Evolutionary conservation across 805 yeast species (phyloP), one percentile per base, ranked within the genome.

Genomic region (Candida anglica): DNA sequence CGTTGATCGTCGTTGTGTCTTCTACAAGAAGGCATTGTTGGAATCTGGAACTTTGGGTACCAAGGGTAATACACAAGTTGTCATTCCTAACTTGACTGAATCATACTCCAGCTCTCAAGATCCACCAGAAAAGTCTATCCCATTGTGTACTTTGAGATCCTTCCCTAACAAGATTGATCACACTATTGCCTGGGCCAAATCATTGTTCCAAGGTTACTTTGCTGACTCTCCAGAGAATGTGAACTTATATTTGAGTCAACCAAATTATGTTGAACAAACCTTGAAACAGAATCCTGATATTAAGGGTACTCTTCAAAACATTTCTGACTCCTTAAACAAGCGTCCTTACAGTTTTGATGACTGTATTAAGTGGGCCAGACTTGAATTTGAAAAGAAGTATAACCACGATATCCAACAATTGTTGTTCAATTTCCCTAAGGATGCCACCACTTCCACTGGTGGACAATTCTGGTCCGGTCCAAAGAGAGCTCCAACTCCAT

Each of bases 141-240:
- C 99, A 20, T 73, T 93, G 52, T 93, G 99, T 74, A 93, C 99
- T 2, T 73, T 93, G 56, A 81, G 98, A 64, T 86, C 96, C 3
- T 93, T 93, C 81, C 99, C 99, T 37, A 86, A 88, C 63, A 91
- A 91, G 64, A 93, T 93, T 50, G 99, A 93, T 58, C 99, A 93
- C 56, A 93, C 99, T 1, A 93, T 93, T 64, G 98, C 98, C 5
- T 93, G 99, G 99, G 95, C 98, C 11, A 94, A 94, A 66, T 80
- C 88, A 14, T 71, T 87, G 54, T 93, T 93, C 73, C 93, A 85
- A 69, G 96, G 93, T 15, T 87, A 79, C 53, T 93, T 93, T 60
- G 70, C 79, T 23, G 96, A 91, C 40, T 73, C 87, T n/a, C 89
- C 96, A 14, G 96, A 86, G 60, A 87, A 87, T 50, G 98, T 89